phyloP scores from a whole-genome alignment of 148 eudicot species.

The Pharnaceum exiguum region DNA sequence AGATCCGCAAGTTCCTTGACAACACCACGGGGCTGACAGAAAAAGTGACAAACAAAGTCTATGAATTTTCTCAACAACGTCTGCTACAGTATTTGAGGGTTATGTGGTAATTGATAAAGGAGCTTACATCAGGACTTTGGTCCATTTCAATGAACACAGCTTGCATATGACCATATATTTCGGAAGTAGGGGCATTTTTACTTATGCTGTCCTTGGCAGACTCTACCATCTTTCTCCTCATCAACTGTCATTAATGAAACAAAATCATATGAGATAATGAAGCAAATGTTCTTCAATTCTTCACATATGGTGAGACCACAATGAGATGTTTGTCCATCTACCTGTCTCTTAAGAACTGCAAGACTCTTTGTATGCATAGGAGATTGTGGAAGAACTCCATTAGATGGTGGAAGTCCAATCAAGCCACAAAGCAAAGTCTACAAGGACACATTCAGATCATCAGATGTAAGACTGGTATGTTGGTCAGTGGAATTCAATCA shows the following conservation, averaged over 20 bases:
- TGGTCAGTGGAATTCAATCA: not conserved
- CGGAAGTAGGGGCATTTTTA: conserved; percentile 32
- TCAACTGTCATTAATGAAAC: conserved; percentile 26
- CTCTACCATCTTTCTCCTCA: conserved; percentile 40
- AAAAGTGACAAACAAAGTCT: not conserved
- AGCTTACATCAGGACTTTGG: conserved; percentile 37
- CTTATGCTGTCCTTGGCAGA: conserved; percentile 45
- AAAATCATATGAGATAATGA: conserved; percentile 4
- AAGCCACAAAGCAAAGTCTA: conserved; percentile 84
- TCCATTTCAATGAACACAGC: conserved; percentile 56
- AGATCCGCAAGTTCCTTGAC: conserved; percentile 40
- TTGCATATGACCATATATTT: conserved; percentile 50
- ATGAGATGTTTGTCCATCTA: conserved; percentile 15
- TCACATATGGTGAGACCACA: not conserved
- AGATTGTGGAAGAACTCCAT: conserved; percentile 92
- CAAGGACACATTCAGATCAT: not conserved
- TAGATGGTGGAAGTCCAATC: conserved; percentile 88
- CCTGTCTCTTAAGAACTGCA: conserved; percentile 83
- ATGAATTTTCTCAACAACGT: conserved; percentile 1
- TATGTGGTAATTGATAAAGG: too few species aligned
- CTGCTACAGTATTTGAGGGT: too few species aligned
- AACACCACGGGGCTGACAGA: conserved; percentile 27
- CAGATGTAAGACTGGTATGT: not conserved
- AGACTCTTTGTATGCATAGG: conserved; percentile 95
- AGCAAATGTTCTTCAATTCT: not conserved